Conservation (phyloP, 495 filamentous ascomycete species). For the Penicillium manginii region DNA sequence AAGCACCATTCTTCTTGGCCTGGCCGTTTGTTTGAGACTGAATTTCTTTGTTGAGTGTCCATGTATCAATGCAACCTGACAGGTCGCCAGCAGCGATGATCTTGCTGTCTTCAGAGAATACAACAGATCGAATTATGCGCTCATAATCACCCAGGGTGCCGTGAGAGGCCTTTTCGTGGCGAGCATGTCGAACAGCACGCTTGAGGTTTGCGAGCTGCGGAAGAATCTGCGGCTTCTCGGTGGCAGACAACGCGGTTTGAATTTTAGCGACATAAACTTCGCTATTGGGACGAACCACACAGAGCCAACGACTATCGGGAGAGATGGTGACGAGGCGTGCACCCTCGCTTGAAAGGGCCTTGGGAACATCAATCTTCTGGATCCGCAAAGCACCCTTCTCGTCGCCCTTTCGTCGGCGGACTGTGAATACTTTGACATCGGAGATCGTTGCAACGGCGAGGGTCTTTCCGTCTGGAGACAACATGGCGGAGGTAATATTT, state of each 20-base stretch:
- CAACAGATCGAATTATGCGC: conserved; percentile 69
- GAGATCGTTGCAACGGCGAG: conserved; percentile 77
- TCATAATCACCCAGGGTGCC: conserved; percentile 80
- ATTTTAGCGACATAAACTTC: conserved; percentile 52
- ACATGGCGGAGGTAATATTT: conserved; percentile 78
- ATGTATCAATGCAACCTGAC: conserved; percentile 85
- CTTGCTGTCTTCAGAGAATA: conserved; percentile 81
- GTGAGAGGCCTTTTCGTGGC: conserved; percentile 56
- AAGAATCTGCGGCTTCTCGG: conserved; percentile 48
- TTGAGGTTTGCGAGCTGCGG: conserved; percentile 56
- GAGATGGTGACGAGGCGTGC: conserved; percentile 65
- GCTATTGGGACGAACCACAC: conserved; percentile 54
- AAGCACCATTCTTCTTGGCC: conserved; percentile 29
- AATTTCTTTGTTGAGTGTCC: conserved; percentile 65
- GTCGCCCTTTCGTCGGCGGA: conserved; percentile 46
- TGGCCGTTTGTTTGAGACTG: conserved; percentile 37
- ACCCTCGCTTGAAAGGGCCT: conserved; percentile 53
- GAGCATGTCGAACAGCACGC: conserved; percentile 59
- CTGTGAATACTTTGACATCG: conserved; percentile 76
- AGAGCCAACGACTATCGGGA: conserved; percentile 60
- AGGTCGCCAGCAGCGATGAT: conserved; percentile 80
- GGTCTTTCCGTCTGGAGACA: conserved; percentile 73
- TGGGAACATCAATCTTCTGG: conserved; percentile 65
- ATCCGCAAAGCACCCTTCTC: conserved; percentile 63
- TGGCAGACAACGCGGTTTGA: conserved; percentile 33